Evolutionary conservation across 495 filamentous ascomycete genomes (phyloP).

Genomic region (Neurospora hispaniola): DNA sequence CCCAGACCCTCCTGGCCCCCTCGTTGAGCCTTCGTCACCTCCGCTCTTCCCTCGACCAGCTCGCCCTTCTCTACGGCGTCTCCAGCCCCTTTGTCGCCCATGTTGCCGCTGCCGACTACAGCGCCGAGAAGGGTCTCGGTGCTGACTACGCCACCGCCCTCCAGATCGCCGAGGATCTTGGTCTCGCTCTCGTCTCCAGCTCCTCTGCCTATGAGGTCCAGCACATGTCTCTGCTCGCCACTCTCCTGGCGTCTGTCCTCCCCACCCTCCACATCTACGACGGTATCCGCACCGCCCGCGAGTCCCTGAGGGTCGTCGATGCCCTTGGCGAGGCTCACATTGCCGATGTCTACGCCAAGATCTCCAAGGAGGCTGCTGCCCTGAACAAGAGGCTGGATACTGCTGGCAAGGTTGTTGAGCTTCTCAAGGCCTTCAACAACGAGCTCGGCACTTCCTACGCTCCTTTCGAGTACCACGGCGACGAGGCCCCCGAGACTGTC

Average conservation of each 20-base stretch:
- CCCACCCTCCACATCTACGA: conserved; percentile 91
- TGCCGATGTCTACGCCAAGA: conserved; percentile 55
- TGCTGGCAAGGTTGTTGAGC: conserved; percentile 61
- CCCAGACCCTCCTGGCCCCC: conserved; percentile 80
- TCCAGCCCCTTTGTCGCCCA: conserved; percentile 89
- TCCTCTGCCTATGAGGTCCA: conserved; percentile 81
- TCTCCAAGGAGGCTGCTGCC: conserved; percentile 47
- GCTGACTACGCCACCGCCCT: conserved; percentile 80
- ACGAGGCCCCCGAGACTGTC: conserved; percentile 62
- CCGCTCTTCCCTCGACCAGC: conserved; percentile 76
- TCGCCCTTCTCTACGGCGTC: conserved; percentile 77
- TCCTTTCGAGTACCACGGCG: conserved; percentile 91
- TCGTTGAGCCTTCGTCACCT: conserved; percentile 72
- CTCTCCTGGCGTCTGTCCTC: conserved; percentile 64
- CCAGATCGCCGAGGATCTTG: conserved; percentile 80
- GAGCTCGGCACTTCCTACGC: conserved; percentile 90
- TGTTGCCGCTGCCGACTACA: conserved; percentile 87
- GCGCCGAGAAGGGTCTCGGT: conserved; percentile 55
- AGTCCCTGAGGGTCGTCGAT: conserved; percentile 79
- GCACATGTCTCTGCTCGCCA: conserved; percentile 90
- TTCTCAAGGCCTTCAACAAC: conserved; percentile 75
- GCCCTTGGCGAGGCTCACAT: conserved; percentile 65
- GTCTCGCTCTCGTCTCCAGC: conserved; percentile 75
- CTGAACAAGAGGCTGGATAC: conserved; percentile 61
- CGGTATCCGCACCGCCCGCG: conserved; percentile 73